A percentile compares a stretch with the other conserved stretches of the same genome.
Evolutionary conservation across 306 rosid species (phyloP).

Genomic region (Sindora glabra): DNA sequence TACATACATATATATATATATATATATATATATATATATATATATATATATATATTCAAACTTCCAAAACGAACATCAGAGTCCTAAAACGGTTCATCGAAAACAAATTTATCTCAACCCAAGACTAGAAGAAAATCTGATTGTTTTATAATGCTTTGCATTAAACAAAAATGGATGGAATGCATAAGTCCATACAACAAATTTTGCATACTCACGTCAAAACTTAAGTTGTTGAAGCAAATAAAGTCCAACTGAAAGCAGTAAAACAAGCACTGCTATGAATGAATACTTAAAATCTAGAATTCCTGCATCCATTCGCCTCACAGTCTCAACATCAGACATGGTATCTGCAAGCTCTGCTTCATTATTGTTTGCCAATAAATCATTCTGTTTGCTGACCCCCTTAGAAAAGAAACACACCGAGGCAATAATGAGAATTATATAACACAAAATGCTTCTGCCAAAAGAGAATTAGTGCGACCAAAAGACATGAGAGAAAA

Average conservation of each 20-base stretch:
- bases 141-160: no score
- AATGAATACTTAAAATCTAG: slow-evolving; percentile 41
- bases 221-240: slow-evolving; percentile 14
- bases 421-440: background rate
- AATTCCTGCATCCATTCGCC: slow-evolving; percentile 79
- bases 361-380: slow-evolving; percentile 17
- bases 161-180: no score
- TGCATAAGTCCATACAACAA: no score
- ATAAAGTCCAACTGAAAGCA: slow-evolving; percentile 40
- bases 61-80: no score
- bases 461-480: background rate
- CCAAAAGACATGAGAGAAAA: no score
- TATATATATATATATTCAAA: no score
- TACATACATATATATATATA: no score
- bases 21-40: no score
- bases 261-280: slow-evolving; percentile 34
- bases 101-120: no score
- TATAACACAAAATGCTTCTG: background rate
- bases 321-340: slow-evolving; percentile 39
- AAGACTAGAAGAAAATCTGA: no score
- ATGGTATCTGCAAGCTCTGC: slow-evolving; percentile 14
- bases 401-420: slow-evolving; percentile 33
- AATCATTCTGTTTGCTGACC: slow-evolving; percentile 23
- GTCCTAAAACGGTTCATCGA: no score
- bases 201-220: no score